phyloP scores from a whole-genome alignment of 148 eudicot genomes.

The Linanthus parryae region DNA sequence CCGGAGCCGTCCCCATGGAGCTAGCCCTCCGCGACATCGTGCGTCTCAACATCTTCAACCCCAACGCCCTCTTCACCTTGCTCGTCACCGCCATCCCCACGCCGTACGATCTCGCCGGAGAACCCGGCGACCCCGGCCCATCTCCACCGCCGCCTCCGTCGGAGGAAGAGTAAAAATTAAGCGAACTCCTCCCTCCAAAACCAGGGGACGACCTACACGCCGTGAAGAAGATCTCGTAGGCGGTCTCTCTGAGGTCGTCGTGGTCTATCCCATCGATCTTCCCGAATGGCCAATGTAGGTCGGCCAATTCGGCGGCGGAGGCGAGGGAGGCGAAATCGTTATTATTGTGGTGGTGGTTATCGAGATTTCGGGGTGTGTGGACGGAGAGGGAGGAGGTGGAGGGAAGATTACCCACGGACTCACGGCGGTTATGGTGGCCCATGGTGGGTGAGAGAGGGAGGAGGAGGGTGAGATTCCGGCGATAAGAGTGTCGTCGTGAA shows the following conservation, averaged over 20 bases:
- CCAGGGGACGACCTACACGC: conserved; percentile 90
- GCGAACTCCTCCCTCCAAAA: conserved; percentile 59
- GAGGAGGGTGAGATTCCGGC: conserved; percentile 10
- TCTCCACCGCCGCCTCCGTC: conserved; percentile 20
- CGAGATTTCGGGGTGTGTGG: too few relatives aligned
- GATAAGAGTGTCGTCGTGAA: conserved; percentile 12
- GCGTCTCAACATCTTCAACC: conserved; percentile 49
- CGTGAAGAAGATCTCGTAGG: conserved; percentile 92
- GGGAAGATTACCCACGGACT: conserved; percentile 18
- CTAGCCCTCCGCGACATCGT: conserved; percentile 40
- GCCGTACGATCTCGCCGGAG: conserved; percentile 38
- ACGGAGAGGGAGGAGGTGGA: conserved; percentile 10
- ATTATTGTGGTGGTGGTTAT: too few relatives aligned
- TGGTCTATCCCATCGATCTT: conserved; percentile 46
- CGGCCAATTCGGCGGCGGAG: conserved; percentile 11
- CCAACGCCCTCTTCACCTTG: conserved; percentile 65
- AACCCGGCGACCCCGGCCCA: conserved; percentile 27
- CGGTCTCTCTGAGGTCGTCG: conserved; percentile 64
- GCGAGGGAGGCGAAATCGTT: neutral
- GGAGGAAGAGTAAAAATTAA: conserved; percentile 27
- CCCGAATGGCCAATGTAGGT: conserved; percentile 57
- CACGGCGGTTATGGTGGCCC: conserved; percentile 34
- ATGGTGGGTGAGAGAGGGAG: conserved; percentile 12
- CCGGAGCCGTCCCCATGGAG: conserved; percentile 12
- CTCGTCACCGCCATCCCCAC: conserved; percentile 86